Base-by-base conservation (phyloP, 345 rosid genomes). In the Physaria fendleri region DNA sequence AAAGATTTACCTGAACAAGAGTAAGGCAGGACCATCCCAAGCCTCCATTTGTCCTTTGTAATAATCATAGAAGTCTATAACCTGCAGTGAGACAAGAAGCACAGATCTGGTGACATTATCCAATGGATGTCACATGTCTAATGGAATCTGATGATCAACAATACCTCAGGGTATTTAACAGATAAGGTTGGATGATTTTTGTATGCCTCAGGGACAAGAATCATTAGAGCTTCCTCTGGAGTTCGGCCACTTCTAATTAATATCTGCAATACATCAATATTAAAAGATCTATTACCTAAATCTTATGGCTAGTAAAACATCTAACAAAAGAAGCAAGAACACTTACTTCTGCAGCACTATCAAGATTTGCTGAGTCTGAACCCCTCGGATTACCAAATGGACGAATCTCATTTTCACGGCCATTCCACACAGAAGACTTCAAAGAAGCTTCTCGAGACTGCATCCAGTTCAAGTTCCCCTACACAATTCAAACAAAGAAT, bases 401-500 rank as follows among this genome's bases (percentile, higher is more conserved):
- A 60, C 99, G 82, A 41, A 93, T 85, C 74, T 93, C 99, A 71
- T 83, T 85, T 76, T 93, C 99, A 56, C 97, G 91, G 22, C 91
- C 97, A 64, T 52, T 80, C 99, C 99, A 93, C 60, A 93, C 97
- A 64, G 95, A 79, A 43, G 99, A 86, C 74, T 79, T 86, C 76
- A 93, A 63, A 11, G 91, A 79, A 56, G 84, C 68, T 78, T 93
- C 99, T 68, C 99, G 83, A 72, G 99, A 93, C 78, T 82, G 95
- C 99, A 93, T 93, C 99, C 99, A 93, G 35, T 93, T 93, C 77
- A 93, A 78, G 79, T 93, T 93, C 42, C 99, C 99, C 99, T 93
- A 65, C 60, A 80, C 30, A 40, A 2, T 47, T 39, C 62, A 53
- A 23, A 21, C 28, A 11, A 48, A 41, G 2, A 55, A 53, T 45